These are phyloP conservation scores for Chrysoporthe austroafricana DNA, from an alignment of 2,329 filamentous ascomycete species.

Conservation along the genomic window DNA sequence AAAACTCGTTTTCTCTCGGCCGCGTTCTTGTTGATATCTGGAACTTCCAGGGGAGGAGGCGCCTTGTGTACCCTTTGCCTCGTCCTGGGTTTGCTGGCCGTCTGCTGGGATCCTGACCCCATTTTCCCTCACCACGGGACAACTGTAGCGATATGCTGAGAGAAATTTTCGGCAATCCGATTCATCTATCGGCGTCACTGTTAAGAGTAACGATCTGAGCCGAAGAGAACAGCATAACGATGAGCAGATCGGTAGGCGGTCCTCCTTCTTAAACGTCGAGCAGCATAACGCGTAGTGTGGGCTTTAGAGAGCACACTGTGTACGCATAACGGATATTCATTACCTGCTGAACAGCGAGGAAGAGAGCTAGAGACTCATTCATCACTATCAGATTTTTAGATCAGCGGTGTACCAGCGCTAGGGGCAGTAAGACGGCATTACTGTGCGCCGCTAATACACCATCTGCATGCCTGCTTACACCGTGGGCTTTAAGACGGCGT, in stretches of 20 bases:
- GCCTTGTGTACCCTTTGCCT: slow-evolving; percentile 47
- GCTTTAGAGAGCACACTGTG: slow-evolving; percentile 1
- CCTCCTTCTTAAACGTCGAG: background rate
- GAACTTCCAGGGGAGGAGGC: slow-evolving; percentile 46
- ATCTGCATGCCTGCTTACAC: no score
- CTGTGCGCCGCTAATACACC: background rate
- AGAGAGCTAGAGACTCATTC: background rate
- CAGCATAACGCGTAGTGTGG: slow-evolving; percentile 12
- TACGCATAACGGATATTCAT: slow-evolving; percentile 14
- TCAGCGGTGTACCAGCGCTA: background rate
- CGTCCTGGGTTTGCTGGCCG: slow-evolving; percentile 30
- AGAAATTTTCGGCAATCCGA: background rate
- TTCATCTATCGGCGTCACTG: background rate
- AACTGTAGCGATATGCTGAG: background rate
- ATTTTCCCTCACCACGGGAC: background rate
- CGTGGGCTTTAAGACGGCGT: background rate
- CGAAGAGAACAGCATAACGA: slow-evolving; percentile 1
- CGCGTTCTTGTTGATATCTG: slow-evolving; percentile 54
- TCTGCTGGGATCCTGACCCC: background rate
- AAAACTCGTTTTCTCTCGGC: slow-evolving; percentile 57
- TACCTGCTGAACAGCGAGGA: background rate
- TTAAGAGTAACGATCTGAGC: background rate
- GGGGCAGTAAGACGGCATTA: background rate
- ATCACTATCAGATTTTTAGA: background rate
- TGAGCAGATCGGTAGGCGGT: background rate